Percentiles rank a stretch among this genome's conserved stretches.
Conservation (phyloP, 129 eudicot genomes). For the Smallanthus sonchifolius region DNA sequence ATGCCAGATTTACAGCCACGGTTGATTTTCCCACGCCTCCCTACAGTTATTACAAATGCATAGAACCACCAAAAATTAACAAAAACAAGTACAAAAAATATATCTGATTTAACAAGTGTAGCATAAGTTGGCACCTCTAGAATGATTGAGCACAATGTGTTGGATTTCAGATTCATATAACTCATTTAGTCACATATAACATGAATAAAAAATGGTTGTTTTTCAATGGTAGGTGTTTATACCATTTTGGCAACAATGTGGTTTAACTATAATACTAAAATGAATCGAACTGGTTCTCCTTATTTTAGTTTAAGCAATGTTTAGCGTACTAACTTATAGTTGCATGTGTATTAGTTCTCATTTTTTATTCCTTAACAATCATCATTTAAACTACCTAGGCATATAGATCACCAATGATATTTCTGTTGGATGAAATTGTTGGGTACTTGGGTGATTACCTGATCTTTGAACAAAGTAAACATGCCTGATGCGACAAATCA, state of each 20-base stretch:
- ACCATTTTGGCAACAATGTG: not conserved
- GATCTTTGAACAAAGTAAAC: not conserved
- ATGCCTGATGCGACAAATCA: not conserved
- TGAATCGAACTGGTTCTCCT: not conserved
- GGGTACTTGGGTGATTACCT: not conserved
- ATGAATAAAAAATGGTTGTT: not conserved
- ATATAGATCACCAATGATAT: not conserved
- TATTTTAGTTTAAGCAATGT: not conserved
- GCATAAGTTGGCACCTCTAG: conserved; percentile 4
- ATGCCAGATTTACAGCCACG: conserved; percentile 95
- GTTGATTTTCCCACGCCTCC: conserved; percentile 99
- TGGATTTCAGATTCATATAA: not conserved
- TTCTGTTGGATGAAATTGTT: not conserved
- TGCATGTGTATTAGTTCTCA: not conserved
- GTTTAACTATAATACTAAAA: not conserved
- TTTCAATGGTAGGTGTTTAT: not conserved
- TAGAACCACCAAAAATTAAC: conserved; percentile 2
- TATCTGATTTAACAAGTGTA: not conserved
- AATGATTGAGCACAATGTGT: not conserved
- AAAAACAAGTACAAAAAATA: not conserved
- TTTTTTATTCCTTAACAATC: not conserved
- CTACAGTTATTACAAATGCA: conserved; percentile 35
- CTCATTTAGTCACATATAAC: not conserved
- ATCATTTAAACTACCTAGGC: not conserved
- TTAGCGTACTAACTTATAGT: not conserved